phyloP scores from a whole-genome alignment of 2,329 filamentous ascomycete genomes.

The Blastomyces emzantsi region DNA sequence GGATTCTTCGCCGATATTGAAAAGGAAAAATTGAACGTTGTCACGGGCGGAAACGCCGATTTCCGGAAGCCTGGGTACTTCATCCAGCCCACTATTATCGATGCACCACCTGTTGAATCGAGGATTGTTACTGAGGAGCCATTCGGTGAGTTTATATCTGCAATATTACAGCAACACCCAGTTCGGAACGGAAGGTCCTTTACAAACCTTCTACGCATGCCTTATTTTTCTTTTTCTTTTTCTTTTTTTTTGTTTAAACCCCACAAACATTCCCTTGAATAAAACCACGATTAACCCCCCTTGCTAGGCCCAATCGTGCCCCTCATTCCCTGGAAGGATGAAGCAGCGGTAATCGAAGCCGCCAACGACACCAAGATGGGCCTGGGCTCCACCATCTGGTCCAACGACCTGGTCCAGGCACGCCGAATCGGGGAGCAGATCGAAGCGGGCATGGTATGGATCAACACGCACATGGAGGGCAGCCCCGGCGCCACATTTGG shows the following conservation, averaged over 20 bases:
- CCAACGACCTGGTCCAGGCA: constrained; percentile 43
- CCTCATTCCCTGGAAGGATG: constrained; percentile 51
- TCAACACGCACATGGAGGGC: constrained; percentile 41
- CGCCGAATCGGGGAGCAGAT: constrained; percentile 46
- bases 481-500: constrained; percentile 35
- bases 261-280: background rate
- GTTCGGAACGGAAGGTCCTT: background rate
- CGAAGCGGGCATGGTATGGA: constrained; percentile 52
- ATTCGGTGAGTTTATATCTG: constrained; percentile 39
- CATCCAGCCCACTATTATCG: constrained; percentile 51
- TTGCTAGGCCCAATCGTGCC: constrained; percentile 51
- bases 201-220: background rate
- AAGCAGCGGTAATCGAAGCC: constrained; percentile 50
- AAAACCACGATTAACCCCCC: background rate
- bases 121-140: constrained; percentile 51
- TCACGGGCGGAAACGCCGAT: constrained; percentile 38
- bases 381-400: constrained; percentile 52
- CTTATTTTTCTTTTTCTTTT: background rate
- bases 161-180: background rate
- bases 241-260: background rate
- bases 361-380: constrained; percentile 48
- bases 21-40: constrained; percentile 45
- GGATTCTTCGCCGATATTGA: constrained; percentile 49
- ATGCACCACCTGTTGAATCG: constrained; percentile 48
- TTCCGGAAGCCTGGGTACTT: constrained; percentile 43